Percentiles rank a stretch among this genome's conserved stretches.
Conservation (phyloP, 2,329 filamentous ascomycete genomes). For the Grosmannia penicillata region DNA sequence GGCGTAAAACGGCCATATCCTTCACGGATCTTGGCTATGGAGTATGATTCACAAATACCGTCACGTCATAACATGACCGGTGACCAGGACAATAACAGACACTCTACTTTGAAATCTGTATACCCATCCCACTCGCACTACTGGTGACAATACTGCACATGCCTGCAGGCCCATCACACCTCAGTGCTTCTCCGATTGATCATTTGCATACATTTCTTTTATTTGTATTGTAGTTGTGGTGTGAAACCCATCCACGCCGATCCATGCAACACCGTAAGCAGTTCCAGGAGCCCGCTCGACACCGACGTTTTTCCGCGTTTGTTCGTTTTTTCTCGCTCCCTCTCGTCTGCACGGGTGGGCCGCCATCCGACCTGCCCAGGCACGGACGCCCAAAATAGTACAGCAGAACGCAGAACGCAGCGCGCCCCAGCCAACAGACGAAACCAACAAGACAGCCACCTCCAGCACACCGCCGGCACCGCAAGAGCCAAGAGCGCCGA, state of each 20-base stretch:
- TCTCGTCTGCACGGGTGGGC: not conserved
- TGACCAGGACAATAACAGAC: not conserved
- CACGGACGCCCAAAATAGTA: too few species aligned
- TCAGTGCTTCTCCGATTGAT: too few species aligned
- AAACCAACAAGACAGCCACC: constrained; percentile 3
- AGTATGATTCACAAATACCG: too few species aligned
- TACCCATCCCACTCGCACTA: too few species aligned
- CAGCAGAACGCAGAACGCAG: not conserved
- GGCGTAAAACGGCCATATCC: too few species aligned
- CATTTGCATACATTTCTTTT: not conserved
- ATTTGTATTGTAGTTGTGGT: constrained; percentile 2
- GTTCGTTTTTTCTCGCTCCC: not conserved
- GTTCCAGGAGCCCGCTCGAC: not conserved
- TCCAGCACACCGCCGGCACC: not conserved
- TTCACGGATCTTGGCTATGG: too few species aligned
- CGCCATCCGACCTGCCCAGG: too few species aligned
- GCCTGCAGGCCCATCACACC: too few species aligned
- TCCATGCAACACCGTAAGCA: constrained; percentile 1
- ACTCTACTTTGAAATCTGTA: not conserved
- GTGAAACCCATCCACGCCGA: constrained; percentile 6
- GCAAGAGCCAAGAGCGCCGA: not conserved
- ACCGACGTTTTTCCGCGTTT: not conserved
- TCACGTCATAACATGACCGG: too few species aligned
- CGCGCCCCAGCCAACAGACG: not conserved
- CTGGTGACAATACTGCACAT: too few species aligned